Percentiles rank a stretch among this genome's conserved stretches.
Conservation (phyloP, 2,329 filamentous ascomycete genomes). For the Beauveria brongniartii region DNA sequence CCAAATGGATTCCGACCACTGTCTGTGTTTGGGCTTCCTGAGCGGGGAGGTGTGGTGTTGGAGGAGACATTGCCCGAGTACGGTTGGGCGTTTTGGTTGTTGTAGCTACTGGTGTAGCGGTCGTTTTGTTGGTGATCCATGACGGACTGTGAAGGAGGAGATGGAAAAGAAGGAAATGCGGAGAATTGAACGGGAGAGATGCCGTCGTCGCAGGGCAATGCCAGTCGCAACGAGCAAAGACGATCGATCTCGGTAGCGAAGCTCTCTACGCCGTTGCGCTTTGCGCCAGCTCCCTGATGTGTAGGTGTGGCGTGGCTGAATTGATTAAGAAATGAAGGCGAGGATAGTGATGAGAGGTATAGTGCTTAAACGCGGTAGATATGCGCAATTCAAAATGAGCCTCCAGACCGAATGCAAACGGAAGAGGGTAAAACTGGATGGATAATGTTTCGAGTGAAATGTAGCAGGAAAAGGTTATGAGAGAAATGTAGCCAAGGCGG, state of each 20-base stretch:
- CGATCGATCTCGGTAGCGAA: neutral
- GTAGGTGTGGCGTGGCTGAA: neutral
- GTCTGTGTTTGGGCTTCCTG: conserved; percentile 35
- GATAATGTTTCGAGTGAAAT: neutral
- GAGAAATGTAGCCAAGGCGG: neutral
- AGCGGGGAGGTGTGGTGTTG: conserved; percentile 30
- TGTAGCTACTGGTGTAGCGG: conserved; percentile 18
- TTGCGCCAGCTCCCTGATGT: neutral
- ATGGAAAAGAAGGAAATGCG: neutral
- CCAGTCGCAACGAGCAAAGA: neutral
- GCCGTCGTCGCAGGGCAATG: neutral
- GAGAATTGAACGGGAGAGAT: neutral
- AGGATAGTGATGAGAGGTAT: too few relatives aligned
- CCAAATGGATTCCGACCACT: conserved; percentile 31
- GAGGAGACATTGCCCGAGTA: conserved; percentile 31
- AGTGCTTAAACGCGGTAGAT: neutral
- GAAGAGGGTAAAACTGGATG: neutral
- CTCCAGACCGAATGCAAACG: neutral
- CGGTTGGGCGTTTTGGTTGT: conserved; percentile 14
- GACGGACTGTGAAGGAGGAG: neutral
- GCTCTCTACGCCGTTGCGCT: neutral
- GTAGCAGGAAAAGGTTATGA: neutral
- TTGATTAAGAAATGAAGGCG: neutral
- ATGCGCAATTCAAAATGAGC: neutral
- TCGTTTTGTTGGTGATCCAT: conserved; percentile 22